phyloP scores from a whole-genome alignment of 2,329 filamentous ascomycete species.

The Aspergillus sp. region DNA sequence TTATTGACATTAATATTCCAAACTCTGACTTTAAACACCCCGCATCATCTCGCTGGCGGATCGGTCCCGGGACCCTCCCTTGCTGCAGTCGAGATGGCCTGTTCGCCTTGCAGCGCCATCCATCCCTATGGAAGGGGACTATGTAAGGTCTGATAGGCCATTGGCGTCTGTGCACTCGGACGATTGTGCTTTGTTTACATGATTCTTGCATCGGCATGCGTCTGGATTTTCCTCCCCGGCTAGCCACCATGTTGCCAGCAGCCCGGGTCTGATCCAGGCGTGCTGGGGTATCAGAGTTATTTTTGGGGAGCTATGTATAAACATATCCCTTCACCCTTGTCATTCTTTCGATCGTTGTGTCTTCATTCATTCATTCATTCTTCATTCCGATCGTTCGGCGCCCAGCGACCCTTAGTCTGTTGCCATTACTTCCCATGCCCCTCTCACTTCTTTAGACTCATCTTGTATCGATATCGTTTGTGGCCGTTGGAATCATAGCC shows the following conservation, averaged over 20 bases:
- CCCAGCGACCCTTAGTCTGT: neutral
- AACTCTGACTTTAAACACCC: too few relatives aligned
- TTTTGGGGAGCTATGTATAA: constrained; percentile 30
- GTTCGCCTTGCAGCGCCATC: constrained; percentile 22
- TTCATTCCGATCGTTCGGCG: neutral
- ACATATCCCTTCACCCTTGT: constrained; percentile 24
- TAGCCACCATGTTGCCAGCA: constrained; percentile 21
- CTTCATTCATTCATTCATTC: constrained; percentile 5
- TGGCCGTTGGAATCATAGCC: constrained; percentile 21
- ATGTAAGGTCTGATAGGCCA: constrained; percentile 37
- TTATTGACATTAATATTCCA: too few relatives aligned
- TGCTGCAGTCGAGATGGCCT: constrained; percentile 26
- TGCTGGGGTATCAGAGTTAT: constrained; percentile 10
- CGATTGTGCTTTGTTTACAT: constrained; percentile 33
- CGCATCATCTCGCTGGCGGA: neutral
- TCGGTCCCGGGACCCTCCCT: constrained; percentile 14
- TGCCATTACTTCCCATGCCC: constrained; percentile 5
- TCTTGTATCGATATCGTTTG: neutral
- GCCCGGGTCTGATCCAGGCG: neutral
- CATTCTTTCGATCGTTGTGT: constrained; percentile 7
- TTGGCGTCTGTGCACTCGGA: constrained; percentile 27
- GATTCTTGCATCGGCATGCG: constrained; percentile 33
- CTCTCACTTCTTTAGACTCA: neutral
- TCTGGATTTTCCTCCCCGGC: constrained; percentile 17
- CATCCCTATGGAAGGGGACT: constrained; percentile 31